Evolutionary conservation across 306 rosid species (phyloP).

Genomic region (Corylus avellana): DNA sequence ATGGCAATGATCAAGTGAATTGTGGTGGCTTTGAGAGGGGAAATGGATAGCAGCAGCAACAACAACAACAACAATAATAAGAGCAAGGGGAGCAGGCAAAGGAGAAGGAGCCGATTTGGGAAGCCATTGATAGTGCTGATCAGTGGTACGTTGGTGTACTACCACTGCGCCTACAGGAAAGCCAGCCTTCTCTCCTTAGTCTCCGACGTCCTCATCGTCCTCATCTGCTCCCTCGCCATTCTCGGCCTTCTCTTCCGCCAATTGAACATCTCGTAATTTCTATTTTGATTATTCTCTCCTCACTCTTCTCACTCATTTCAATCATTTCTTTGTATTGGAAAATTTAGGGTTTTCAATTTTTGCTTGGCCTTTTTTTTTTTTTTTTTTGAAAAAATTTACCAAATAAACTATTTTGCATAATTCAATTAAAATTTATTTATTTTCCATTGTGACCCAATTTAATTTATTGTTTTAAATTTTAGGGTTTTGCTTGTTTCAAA

Average conservation of each 20-base stretch:
- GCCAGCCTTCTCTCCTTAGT: conserved; percentile 68
- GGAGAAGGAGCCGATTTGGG: conserved; percentile 43
- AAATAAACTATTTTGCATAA: too few species aligned
- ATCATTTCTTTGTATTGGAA: too few species aligned
- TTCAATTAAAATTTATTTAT: too few species aligned
- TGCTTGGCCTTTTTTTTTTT: neutral
- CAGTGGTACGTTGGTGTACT: conserved; percentile 70
- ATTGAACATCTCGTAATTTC: conserved; percentile 59
- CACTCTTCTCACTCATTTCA: neutral
- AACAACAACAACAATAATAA: neutral
- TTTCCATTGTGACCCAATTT: too few species aligned
- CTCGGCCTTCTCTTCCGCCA: conserved; percentile 94
- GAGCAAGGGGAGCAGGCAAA: neutral
- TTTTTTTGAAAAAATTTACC: too few species aligned
- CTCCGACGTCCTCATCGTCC: conserved; percentile 90
- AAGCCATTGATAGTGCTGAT: conserved; percentile 49
- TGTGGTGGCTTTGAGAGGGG: neutral
- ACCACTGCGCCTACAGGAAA: conserved; percentile 82
- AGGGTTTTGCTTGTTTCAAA: too few species aligned
- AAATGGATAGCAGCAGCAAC: conserved; percentile 16
- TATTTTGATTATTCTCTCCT: neutral
- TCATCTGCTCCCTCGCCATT: conserved; percentile 93
- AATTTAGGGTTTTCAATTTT: neutral
- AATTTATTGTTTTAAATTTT: too few species aligned
- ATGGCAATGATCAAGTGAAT: neutral